phyloP scores from a whole-genome alignment of 2,329 filamentous ascomycete species.

The Ustilaginoidea virens region DNA sequence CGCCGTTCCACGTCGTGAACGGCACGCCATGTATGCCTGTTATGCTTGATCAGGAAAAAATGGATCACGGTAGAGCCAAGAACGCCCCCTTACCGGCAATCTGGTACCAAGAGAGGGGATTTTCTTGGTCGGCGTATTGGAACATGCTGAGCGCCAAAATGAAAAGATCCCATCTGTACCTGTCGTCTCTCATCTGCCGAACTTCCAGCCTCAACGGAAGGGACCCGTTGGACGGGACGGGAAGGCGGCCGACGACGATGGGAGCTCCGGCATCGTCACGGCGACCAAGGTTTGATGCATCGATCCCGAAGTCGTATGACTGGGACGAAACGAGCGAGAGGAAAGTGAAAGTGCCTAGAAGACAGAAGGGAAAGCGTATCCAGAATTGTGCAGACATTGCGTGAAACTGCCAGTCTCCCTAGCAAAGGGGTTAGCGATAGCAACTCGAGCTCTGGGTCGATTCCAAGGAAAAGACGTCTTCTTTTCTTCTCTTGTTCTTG shows the following conservation, averaged over 20 bases:
- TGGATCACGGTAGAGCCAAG: neutral
- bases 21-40: slow-evolving; percentile 71
- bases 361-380: neutral
- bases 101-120: slow-evolving; percentile 59
- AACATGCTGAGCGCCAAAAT: slow-evolving; percentile 60
- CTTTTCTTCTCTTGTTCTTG: too few relatives aligned
- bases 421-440: too few relatives aligned
- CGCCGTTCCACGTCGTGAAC: slow-evolving; percentile 36
- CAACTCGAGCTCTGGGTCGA: too few relatives aligned
- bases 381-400: too few relatives aligned
- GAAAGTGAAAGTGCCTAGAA: neutral
- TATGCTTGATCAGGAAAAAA: neutral
- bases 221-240: slow-evolving; percentile 21
- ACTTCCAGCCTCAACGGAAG: slow-evolving; percentile 47
- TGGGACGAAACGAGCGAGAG: slow-evolving; percentile 8
- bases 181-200: slow-evolving; percentile 44
- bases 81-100: slow-evolving; percentile 44
- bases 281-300: slow-evolving; percentile 22
- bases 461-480: too few relatives aligned
- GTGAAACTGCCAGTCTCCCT: too few relatives aligned
- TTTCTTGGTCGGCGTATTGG: slow-evolving; percentile 47
- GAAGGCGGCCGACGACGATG: slow-evolving; percentile 29
- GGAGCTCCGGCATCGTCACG: slow-evolving; percentile 20
- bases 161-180: slow-evolving; percentile 61
- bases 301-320: slow-evolving; percentile 36